A percentile compares a stretch with the other conserved stretches of the same genome.
phyloP scores from a whole-genome alignment of 441 rosid species.

The Gossypium gossypioides region DNA sequence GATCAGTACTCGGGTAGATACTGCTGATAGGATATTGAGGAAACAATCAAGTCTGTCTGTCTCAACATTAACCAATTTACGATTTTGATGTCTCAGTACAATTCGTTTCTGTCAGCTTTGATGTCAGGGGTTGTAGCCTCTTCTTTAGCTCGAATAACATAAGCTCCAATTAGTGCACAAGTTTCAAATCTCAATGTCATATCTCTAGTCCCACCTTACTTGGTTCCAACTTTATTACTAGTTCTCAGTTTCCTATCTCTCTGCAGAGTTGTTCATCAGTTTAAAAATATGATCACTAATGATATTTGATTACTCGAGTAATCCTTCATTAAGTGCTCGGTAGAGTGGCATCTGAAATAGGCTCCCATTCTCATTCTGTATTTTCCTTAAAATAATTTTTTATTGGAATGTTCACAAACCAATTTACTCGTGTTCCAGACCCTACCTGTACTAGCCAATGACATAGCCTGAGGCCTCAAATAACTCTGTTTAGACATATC shows the following conservation, averaged over 20 bases:
- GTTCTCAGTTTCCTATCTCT: neutral
- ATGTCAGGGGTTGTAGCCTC: neutral
- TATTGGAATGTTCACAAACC: neutral
- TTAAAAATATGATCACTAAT: neutral
- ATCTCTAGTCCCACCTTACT: neutral
- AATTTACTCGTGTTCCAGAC: neutral
- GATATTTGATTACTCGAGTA: neutral
- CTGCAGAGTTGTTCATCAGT: neutral
- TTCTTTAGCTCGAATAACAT: neutral
- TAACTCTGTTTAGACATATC: neutral
- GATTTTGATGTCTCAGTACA: neutral
- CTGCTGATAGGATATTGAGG: neutral
- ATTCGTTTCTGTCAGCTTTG: neutral
- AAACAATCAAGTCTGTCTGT: neutral
- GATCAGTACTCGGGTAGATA: neutral
- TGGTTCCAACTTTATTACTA: neutral
- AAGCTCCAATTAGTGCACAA: neutral
- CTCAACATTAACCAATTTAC: neutral
- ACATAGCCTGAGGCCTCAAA: neutral
- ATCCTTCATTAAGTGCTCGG: neutral
- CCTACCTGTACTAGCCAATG: neutral
- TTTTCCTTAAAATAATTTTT: neutral
- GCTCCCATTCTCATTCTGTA: neutral
- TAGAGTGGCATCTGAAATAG: neutral
- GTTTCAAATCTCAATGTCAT: neutral